These are phyloP conservation scores for Spiraea crenata DNA, from an alignment of 331 rosid genomes.

Conservation along the genomic window DNA sequence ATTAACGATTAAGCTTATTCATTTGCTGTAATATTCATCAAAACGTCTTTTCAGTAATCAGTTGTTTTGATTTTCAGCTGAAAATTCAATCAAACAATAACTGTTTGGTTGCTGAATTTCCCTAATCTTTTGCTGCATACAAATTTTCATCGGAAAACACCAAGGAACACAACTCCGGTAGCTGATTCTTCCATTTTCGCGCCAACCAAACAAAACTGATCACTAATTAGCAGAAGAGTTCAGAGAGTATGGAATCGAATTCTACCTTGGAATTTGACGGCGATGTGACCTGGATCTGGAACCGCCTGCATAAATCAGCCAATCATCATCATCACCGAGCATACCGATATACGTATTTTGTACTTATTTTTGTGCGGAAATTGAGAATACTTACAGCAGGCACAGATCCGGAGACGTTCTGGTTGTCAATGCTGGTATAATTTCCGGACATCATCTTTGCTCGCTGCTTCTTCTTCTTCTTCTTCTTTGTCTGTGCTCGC, in stretches of 20 bases:
- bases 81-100: neutral
- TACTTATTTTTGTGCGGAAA: neutral
- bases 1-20: conserved; percentile 2
- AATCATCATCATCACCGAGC: conserved; percentile 12
- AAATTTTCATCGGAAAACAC: no score
- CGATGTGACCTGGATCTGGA: conserved; percentile 65
- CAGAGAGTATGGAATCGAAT: neutral
- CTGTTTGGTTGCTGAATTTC: neutral
- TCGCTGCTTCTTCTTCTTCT: neutral
- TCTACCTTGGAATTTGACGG: conserved; percentile 67
- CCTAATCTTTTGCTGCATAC: no score
- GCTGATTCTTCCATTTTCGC: neutral
- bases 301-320: conserved; percentile 57
- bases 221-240: neutral
- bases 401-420: conserved; percentile 75
- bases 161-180: no score
- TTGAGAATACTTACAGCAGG: conserved; percentile 52
- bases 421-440: conserved; percentile 58
- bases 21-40: neutral
- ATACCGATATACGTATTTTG: neutral
- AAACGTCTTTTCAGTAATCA: neutral
- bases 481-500: conserved; percentile 4
- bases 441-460: conserved; percentile 81
- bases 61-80: neutral
- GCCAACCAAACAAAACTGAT: conserved; percentile 7